Evolutionary conservation across 169 alveolate genomes (phyloP), one percentile per base, ranked within the genome.

Genomic region (Eimeria brunetti): DNA sequence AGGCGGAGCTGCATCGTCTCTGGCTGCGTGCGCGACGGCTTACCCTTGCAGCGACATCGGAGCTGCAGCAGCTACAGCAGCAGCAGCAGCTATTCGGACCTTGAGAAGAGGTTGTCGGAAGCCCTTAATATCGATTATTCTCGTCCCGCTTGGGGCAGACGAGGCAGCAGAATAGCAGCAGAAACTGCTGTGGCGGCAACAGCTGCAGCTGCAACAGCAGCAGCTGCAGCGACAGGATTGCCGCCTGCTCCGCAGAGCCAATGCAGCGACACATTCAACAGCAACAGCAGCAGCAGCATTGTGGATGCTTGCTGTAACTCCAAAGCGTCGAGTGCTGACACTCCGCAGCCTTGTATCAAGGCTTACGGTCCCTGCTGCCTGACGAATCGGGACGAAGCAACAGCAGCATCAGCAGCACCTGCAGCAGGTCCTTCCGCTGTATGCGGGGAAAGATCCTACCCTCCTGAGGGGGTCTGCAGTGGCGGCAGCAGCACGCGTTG

Each of bases 401-500:
- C 88, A 38, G 62, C 56, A 78, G 75, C 46, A 53, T 30, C 71
- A 1, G 71, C 53, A 53, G 58, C 76, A 83, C 46, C 27, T 5
- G 76, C 75, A 16, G 90, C 76, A 44, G 88, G 58, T 60, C 30
- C 69, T 60, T 0, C 73, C 1, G 89, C 73, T 27, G 8, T 46
- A 4, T 46, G 20, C 36, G 51, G 89, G 71, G 24, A 22, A 30
- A 6, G 89, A 30, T 51, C 56, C 71, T 51, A 27, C 36, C 46
- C 22, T 20, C 24, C 89, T 81, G 36, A 24, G 2, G 71, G 71
- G 33, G 7, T 16, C 89, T 81, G 22, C 71, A 81, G 89, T 30
- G 71, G 89, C 12, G 89, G 71, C 89, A 81, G 89, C 89, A 81
- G 89, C 89, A 81, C 89, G 51, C 64, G 89, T 18, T 81, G 89